These are phyloP conservation scores for Termitomyces bulborhizus DNA, from an alignment of 768 basidiomycete genomes.

Conservation along the genomic window DNA sequence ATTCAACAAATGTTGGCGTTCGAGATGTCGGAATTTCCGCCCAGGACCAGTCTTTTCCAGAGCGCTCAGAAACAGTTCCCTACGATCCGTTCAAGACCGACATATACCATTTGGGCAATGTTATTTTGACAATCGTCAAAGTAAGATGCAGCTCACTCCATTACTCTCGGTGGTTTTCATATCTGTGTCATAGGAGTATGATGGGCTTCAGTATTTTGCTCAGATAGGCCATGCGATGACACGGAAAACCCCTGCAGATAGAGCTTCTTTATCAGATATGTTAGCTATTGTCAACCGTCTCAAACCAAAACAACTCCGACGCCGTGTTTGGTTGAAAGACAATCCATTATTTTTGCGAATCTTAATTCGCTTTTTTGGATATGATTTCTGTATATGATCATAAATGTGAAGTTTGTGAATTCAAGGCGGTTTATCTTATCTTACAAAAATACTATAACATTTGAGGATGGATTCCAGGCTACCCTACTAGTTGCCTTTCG, in stretches of 20 bases:
- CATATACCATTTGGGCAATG: slow-evolving; percentile 37
- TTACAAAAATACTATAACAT: no score
- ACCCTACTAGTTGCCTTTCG: no score
- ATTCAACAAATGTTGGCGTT: slow-evolving; percentile 14
- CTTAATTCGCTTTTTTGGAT: neutral
- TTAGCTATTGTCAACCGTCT: neutral
- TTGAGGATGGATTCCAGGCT: no score
- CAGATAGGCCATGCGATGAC: neutral
- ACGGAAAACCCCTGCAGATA: neutral
- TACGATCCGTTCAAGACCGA: slow-evolving; percentile 37
- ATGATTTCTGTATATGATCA: neutral
- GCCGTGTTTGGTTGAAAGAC: neutral
- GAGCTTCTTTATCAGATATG: neutral
- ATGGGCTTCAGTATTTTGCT: neutral
- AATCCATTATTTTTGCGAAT: neutral
- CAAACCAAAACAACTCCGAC: neutral
- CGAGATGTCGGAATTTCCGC: slow-evolving; percentile 25
- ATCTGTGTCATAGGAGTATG: neutral
- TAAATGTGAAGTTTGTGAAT: no score
- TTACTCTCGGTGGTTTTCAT: neutral
- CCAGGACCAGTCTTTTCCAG: slow-evolving; percentile 37
- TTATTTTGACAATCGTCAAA: neutral
- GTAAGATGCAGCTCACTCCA: neutral
- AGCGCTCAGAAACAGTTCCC: slow-evolving; percentile 15
- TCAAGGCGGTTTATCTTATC: no score